Percentiles rank a stretch among this genome's conserved stretches.
Conservation (phyloP, 805 yeast species). For the Candida odintsovae region DNA sequence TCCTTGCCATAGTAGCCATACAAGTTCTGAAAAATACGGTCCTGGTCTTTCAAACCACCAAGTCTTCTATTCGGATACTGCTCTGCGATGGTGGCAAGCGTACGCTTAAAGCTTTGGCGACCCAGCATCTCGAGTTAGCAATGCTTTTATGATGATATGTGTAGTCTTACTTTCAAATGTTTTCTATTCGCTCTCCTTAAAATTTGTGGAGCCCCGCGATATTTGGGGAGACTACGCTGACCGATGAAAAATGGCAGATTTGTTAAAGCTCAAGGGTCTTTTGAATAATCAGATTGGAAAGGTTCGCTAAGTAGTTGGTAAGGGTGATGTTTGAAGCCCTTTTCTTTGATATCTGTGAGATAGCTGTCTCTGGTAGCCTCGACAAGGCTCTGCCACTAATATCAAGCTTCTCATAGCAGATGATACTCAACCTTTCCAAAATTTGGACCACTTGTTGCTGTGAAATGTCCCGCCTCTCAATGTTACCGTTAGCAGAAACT, state of each 20-base stretch:
- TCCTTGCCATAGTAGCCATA: constrained; percentile 73
- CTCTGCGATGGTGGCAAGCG: constrained; percentile 38
- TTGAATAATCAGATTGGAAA: neutral
- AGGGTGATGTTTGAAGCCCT: neutral
- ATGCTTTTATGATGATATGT: neutral
- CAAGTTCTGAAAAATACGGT: constrained; percentile 81
- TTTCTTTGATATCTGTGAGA: neutral
- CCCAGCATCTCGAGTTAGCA: constrained; percentile 3
- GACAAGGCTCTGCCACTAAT: constrained; percentile 10
- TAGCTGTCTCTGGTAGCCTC: constrained; percentile 4
- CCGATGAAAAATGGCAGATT: neutral
- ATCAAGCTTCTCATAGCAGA: constrained; percentile 2
- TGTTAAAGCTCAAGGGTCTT: neutral
- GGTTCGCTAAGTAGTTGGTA: neutral
- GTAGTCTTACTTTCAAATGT: neutral
- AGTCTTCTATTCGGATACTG: constrained; percentile 48
- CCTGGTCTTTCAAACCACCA: constrained; percentile 78
- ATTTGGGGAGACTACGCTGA: neutral
- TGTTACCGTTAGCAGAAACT: neutral
- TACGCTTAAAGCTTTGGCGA: constrained; percentile 8
- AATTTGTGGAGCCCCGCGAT: neutral
- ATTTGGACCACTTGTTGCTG: constrained; percentile 12
- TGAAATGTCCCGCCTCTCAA: constrained; percentile 3
- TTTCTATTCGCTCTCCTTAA: neutral
- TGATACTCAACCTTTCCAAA: constrained; percentile 1